These are phyloP conservation scores for Tillandsia leiboldiana DNA, from an alignment of 176 grass and related monocot genomes.

Conservation along the genomic window DNA sequence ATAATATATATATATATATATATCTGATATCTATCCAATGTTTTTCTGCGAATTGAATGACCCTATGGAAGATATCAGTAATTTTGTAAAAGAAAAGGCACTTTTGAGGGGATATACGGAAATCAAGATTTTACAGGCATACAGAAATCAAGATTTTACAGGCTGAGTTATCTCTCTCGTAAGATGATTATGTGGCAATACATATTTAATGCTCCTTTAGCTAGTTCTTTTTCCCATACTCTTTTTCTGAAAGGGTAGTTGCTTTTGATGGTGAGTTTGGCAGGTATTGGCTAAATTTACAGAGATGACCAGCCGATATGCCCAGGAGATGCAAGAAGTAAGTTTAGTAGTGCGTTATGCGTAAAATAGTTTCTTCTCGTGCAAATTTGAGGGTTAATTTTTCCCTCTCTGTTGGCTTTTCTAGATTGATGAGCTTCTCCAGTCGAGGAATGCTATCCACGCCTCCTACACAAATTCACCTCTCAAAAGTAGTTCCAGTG, in stretches of 20 bases:
- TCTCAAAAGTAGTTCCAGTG: constrained; percentile 71
- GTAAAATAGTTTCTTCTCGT: constrained; percentile 2
- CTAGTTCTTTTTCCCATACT: no score
- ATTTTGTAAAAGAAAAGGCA: no score
- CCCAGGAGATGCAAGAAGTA: constrained; percentile 95
- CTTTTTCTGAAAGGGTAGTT: neutral
- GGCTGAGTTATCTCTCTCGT: no score
- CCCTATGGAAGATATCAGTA: no score
- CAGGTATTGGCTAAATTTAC: constrained; percentile 86
- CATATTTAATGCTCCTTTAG: no score
- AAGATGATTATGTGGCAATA: no score
- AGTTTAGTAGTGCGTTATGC: constrained; percentile 11
- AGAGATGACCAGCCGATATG: constrained; percentile 92
- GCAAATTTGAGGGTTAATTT: neutral
- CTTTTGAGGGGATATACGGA: no score
- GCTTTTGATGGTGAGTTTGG: constrained; percentile 6
- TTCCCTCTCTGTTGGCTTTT: constrained; percentile 1
- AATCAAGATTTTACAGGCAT: no score
- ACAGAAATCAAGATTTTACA: no score
- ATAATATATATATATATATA: no score
- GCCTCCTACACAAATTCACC: constrained; percentile 62
- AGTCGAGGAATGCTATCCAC: constrained; percentile 77
- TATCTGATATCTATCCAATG: no score
- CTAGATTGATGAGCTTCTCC: constrained; percentile 74
- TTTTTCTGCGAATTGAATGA: no score